Base-by-base conservation (phyloP, 139 green algal species). In the Chlamydomonas sp. region DNA sequence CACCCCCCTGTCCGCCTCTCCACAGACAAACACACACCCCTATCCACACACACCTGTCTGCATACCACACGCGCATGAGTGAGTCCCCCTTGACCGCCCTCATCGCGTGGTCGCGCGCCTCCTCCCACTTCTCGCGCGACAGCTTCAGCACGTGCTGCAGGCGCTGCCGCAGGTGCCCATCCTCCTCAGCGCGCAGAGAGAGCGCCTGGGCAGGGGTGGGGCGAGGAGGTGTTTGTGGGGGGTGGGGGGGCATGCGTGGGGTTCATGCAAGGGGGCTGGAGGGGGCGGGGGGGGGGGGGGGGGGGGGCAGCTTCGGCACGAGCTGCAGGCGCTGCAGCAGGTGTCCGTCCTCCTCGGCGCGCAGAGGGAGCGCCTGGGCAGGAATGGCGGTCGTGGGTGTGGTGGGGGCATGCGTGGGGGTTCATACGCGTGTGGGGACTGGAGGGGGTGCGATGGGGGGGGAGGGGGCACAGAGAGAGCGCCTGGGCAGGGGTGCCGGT, bases 71-170 rank as follows among this genome's bases (percentile, higher is more conserved):
- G 10, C 62, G n/a, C 62, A 69, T 69, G 6, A 35, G 30, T 5
- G 36, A 10, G 24, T 69, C 62, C 5, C 62, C 62, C 62, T 48
- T 83, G 35, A 96, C 89, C 5, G 87, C 87, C 1, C 82, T 70
- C 81, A 92, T 86, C 3, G 90, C 90, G 69, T 95, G 89, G 62
- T 94, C 89, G 2, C 86, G 72, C 22, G 89, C 89, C 76, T 96
- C 89, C 35, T 94, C 88, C 90, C 90, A 96, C 79, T 96, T 96
- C 76, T 96, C 90, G 69, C 91, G 91, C 75, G 74, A 58, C 37
- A 95, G 84, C 83, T 95, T 95, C 5, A 95, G 76, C 70, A 95
- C 82, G 38, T 88, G 82, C 78, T 95, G 89, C 74, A 95, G 73
- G 71, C 89, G 88, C 72, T 94, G 85, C 5, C 88, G 66, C 54